Conservation (phyloP, 2,329 filamentous ascomycete species). For the Neonectria coccinea region DNA sequence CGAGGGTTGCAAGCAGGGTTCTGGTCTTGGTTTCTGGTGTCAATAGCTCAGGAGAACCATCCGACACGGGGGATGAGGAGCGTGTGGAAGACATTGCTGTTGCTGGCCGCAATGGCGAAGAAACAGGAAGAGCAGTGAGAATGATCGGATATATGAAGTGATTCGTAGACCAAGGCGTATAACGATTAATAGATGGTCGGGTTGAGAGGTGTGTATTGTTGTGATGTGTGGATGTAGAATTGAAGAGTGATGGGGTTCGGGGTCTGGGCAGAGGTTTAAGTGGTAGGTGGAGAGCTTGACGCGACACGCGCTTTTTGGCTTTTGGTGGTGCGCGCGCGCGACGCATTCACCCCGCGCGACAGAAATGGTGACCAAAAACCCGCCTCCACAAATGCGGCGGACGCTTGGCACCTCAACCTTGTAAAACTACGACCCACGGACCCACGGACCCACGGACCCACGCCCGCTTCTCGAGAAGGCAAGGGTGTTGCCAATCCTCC, state of each 20-base stretch:
- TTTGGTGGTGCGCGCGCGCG: slow-evolving; percentile 39
- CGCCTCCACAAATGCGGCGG: slow-evolving; percentile 7
- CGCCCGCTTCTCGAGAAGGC: neutral
- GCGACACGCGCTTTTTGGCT: slow-evolving; percentile 47
- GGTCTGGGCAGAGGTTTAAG: slow-evolving; percentile 33
- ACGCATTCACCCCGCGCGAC: slow-evolving; percentile 42
- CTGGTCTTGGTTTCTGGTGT: slow-evolving; percentile 67
- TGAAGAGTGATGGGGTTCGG: slow-evolving; percentile 13
- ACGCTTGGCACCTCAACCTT: neutral
- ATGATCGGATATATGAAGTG: slow-evolving; percentile 1
- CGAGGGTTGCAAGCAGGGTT: slow-evolving; percentile 64
- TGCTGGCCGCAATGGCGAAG: slow-evolving; percentile 31
- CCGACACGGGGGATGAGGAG: slow-evolving; percentile 58
- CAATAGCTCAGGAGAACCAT: slow-evolving; percentile 58
- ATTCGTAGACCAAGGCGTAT: slow-evolving; percentile 7
- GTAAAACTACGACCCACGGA: no score
- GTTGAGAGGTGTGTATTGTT: slow-evolving; percentile 15
- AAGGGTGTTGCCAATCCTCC: no score
- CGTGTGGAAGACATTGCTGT: slow-evolving; percentile 64
- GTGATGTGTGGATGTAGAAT: slow-evolving; percentile 25
- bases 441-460: no score
- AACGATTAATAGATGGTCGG: neutral
- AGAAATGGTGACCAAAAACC: slow-evolving; percentile 10
- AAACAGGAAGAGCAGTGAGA: slow-evolving; percentile 8
- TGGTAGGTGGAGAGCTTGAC: slow-evolving; percentile 47